Evolutionary conservation across 768 basidiomycete genomes (phyloP).

Genomic region (Auricularia heimuer): DNA sequence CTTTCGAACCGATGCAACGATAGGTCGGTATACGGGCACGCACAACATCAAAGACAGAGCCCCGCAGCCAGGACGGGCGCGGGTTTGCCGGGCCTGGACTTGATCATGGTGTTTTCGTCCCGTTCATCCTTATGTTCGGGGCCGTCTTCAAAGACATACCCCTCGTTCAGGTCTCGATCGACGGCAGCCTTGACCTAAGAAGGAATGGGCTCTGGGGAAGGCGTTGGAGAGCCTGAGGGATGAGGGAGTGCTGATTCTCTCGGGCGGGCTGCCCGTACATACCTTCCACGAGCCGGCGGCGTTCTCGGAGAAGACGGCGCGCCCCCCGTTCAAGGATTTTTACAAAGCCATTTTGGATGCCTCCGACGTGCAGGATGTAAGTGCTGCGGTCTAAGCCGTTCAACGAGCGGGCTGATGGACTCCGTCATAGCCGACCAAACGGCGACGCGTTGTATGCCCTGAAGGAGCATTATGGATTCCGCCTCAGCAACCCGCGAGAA

Average conservation of each 20-base stretch:
- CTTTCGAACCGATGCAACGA: neutral
- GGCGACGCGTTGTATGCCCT: constrained; percentile 48
- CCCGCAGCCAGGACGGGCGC: constrained; percentile 55
- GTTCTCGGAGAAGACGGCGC: constrained; percentile 41
- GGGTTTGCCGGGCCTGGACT: constrained; percentile 56
- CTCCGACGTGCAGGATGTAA: constrained; percentile 37
- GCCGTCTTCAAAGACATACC: constrained; percentile 52
- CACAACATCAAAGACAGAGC: constrained; percentile 37
- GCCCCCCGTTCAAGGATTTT: constrained; percentile 41
- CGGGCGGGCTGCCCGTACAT: constrained; percentile 62
- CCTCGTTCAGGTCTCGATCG: constrained; percentile 62
- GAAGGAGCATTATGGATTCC: constrained; percentile 50
- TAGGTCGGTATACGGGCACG: constrained; percentile 48
- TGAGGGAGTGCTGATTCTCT: constrained; percentile 32
- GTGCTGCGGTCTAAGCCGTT: constrained; percentile 13
- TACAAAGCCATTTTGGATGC: constrained; percentile 51
- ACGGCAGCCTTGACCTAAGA: constrained; percentile 47
- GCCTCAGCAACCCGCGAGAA: constrained; percentile 59
- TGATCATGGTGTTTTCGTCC: constrained; percentile 75
- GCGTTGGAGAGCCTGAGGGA: constrained; percentile 51
- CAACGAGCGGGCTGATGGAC: constrained; percentile 2
- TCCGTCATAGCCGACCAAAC: constrained; percentile 32
- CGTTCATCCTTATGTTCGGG: constrained; percentile 72
- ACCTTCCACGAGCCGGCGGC: constrained; percentile 47
- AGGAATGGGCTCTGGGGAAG: constrained; percentile 56